phyloP scores from a whole-genome alignment of 148 eudicot species.

The Fallopia convolvulus region DNA sequence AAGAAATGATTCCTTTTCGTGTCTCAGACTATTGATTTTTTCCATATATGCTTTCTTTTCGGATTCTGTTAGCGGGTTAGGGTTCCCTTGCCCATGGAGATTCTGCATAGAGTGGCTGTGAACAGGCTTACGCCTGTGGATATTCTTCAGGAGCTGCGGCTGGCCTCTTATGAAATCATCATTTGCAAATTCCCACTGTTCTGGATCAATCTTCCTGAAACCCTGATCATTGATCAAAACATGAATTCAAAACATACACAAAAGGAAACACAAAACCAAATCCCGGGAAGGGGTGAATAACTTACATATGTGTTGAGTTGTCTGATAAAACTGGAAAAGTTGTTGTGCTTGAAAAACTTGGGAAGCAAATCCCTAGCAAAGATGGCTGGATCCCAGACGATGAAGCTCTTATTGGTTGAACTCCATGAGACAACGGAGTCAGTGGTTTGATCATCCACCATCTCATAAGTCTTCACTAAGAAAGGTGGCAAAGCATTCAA shows the following conservation, averaged over 20 bases:
- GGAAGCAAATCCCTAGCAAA: slow-evolving; percentile 70
- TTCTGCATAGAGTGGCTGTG: slow-evolving; percentile 71
- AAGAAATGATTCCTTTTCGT: slow-evolving; percentile 38
- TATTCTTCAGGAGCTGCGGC: slow-evolving; percentile 70
- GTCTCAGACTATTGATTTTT: slow-evolving; percentile 44
- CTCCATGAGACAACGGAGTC: slow-evolving; percentile 77
- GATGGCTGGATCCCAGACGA: slow-evolving; percentile 68
- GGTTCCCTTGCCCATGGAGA: slow-evolving; percentile 36
- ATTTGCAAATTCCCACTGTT: slow-evolving; percentile 88
- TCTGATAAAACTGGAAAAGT: slow-evolving; percentile 88
- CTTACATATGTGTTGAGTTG: slow-evolving; percentile 92
- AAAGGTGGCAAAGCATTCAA: slow-evolving; percentile 77
- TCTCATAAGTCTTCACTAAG: slow-evolving; percentile 73
- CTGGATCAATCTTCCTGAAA: slow-evolving; percentile 87
- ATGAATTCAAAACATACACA: not conserved
- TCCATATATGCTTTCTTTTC: slow-evolving; percentile 55
- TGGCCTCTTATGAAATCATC: slow-evolving; percentile 83
- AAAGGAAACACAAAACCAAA: too few relatives aligned
- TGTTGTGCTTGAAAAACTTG: slow-evolving; percentile 81
- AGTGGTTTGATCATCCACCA: slow-evolving; percentile 75
- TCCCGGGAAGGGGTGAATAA: not conserved
- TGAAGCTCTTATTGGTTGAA: slow-evolving; percentile 53
- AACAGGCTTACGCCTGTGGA: slow-evolving; percentile 79
- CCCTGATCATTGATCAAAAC: slow-evolving; percentile 36
- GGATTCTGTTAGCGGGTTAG: slow-evolving; percentile 47